Percentiles rank a stretch among this genome's conserved stretches.
phyloP scores from a whole-genome alignment of 75 land plant species.

The Adiantum capillusveneris region DNA sequence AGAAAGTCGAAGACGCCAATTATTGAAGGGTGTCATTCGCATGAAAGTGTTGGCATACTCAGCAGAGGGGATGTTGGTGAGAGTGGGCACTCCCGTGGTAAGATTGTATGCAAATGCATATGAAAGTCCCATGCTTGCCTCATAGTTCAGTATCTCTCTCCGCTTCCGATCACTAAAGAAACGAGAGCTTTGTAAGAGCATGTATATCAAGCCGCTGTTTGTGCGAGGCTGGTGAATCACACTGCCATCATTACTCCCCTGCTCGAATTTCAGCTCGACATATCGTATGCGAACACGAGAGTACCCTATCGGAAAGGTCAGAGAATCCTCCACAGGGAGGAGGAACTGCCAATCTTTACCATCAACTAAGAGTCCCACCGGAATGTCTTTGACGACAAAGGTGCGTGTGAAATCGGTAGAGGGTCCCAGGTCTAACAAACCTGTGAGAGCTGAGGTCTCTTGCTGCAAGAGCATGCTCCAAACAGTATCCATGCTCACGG shows the following conservation, averaged over 20 bases:
- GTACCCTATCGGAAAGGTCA: not conserved
- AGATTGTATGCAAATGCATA: not conserved
- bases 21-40: constrained; percentile 6
- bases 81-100: not conserved
- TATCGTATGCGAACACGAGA: constrained; percentile 5
- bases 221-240: constrained; percentile 5
- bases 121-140: not conserved
- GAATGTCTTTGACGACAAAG: not conserved
- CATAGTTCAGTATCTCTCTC: not conserved
- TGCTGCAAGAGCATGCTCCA: not conserved
- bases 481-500: not conserved
- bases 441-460: not conserved
- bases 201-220: not conserved
- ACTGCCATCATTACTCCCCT: no score
- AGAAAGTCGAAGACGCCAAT: not conserved
- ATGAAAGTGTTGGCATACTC: not conserved
- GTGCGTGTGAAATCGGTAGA: not conserved
- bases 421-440: not conserved
- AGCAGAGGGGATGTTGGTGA: not conserved
- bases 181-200: not conserved
- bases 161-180: not conserved
- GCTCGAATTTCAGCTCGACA: not conserved
- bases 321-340: not conserved
- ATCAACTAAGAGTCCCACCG: not conserved
- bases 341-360: constrained; percentile 1